Base-by-base conservation (phyloP, 1,139 yeast genomes). In the Magnusiomyces tetraspermus region DNA sequence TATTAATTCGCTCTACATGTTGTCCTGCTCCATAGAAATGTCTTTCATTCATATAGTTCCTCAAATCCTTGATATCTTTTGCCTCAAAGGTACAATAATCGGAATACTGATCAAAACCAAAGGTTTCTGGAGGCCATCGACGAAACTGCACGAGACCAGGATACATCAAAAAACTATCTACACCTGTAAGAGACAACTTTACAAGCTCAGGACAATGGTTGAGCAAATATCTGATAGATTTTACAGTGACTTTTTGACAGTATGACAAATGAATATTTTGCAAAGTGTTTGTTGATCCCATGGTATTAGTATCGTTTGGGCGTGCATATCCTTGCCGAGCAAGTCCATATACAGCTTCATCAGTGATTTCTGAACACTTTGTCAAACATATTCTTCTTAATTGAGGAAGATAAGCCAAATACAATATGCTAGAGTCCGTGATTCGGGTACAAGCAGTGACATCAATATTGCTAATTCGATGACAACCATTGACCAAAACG, bases 61-160 rank as follows among this genome's bases (percentile, higher is more conserved):
- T 77, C 58, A 88, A 74, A 57, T 78, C 79, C 51, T 73, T 78
- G 21, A 92, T 96, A 3, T 97, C 97, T 58, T 78, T 81, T 0
- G 97, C 97, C 38, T 95, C 83, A 64, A 89, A 92, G 10, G 92
- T 98, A 70, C 98, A 92, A 63, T 92, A 92, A 51, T 86, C 78
- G 21, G 84, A 78, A 60, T 83, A 83, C 68, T 92, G 98, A 61
- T 84, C 85, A 55, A 83, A 89, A 55, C 85, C 89, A 65, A 92
- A 90, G 63, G 90, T 97, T 15, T 87, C 80, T 2, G 98, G 98
- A 1, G 97, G 95, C n/a, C 84, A 86, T 37, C 98, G 83, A 65
- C 97, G 90, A 68, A 81, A 90, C 60, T 80, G 83, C 1, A 94
- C 85, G 51, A 92, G 80, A 62, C 92, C 97, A 21, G 84, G 77